Conservation (phyloP, 768 basidiomycete genomes). For the Tubosaeta sp. region DNA sequence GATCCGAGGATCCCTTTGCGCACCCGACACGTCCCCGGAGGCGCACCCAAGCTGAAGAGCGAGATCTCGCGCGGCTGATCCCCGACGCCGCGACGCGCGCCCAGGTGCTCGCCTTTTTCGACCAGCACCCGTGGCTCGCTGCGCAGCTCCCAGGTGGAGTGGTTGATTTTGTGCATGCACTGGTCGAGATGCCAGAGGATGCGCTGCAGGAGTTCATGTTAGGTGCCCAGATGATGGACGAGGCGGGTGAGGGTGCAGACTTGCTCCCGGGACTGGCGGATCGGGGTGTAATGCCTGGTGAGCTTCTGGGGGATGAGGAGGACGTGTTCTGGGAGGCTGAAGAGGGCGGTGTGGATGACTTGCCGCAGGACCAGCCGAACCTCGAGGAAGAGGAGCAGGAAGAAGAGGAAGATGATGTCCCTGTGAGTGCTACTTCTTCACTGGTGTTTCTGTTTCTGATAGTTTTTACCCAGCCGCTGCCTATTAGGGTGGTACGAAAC, state of each 20-base stretch:
- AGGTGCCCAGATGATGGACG: constrained; percentile 38
- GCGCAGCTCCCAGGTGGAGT: constrained; percentile 62
- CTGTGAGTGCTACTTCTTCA: constrained; percentile 35
- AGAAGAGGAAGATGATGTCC: constrained; percentile 41
- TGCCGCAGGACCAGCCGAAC: constrained; percentile 14
- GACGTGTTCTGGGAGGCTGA: constrained; percentile 22
- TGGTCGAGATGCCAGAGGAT: constrained; percentile 52
- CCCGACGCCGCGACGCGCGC: constrained; percentile 54
- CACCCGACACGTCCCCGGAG: constrained; percentile 29
- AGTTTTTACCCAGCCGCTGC: constrained; percentile 46
- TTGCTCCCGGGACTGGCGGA: constrained; percentile 22
- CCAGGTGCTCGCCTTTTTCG: constrained; percentile 60
- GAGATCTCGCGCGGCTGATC: constrained; percentile 51
- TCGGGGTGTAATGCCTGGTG: constrained; percentile 36
- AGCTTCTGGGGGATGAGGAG: constrained; percentile 42
- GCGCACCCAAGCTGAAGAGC: constrained; percentile 43
- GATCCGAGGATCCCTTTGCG: too few relatives aligned
- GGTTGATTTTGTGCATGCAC: constrained; percentile 56
- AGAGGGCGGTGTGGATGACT: constrained; percentile 25
- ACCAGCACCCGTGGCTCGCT: constrained; percentile 51
- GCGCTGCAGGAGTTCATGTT: constrained; percentile 59
- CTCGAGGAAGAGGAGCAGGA: constrained; percentile 41
- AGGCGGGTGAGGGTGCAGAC: constrained; percentile 27
- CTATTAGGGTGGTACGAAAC: constrained; percentile 53
- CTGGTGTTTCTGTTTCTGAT: not conserved